A percentile compares a stretch with the other conserved stretches of the same genome.
These are phyloP conservation scores for Heliocybe sulcata DNA, from an alignment of 1,284 basidiomycete species.

Conservation along the genomic window DNA sequence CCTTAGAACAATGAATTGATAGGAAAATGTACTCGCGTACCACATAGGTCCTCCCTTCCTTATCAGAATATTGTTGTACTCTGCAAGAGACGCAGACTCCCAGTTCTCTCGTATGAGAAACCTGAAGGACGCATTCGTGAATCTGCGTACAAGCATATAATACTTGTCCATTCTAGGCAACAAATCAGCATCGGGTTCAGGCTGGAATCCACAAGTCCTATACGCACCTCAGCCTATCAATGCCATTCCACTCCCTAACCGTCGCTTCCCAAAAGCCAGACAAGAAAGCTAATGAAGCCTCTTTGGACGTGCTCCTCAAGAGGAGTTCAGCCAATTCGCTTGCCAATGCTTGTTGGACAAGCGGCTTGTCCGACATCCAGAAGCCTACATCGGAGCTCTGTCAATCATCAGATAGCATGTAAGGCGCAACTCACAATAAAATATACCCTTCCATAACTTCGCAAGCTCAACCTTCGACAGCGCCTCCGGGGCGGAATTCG, in stretches of 20 bases:
- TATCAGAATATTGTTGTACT: constrained; percentile 65
- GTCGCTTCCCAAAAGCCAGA: constrained; percentile 88
- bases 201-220: not conserved
- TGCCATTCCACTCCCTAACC: constrained; percentile 87
- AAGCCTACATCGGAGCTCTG: constrained; percentile 53
- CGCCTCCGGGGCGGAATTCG: constrained; percentile 46
- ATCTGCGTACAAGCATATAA: constrained; percentile 89
- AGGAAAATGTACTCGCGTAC: constrained; percentile 31
- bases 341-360: constrained; percentile 91
- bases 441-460: constrained; percentile 96
- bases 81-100: constrained; percentile 45
- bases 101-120: constrained; percentile 70
- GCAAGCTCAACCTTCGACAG: constrained; percentile 74
- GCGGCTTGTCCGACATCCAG: constrained; percentile 99
- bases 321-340: constrained; percentile 79
- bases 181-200: not conserved
- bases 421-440: constrained; percentile 71
- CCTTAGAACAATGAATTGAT: not conserved
- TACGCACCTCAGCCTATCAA: constrained; percentile 82
- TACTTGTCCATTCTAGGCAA: constrained; percentile 88
- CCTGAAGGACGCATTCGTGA: constrained; percentile 80
- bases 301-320: constrained; percentile 54
- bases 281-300: constrained; percentile 70
- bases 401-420: constrained; percentile 1
- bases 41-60: constrained; percentile 68